These are phyloP conservation scores for Yarrowia hollandica DNA, from an alignment of 805 yeast genomes.

Conservation along the genomic window DNA sequence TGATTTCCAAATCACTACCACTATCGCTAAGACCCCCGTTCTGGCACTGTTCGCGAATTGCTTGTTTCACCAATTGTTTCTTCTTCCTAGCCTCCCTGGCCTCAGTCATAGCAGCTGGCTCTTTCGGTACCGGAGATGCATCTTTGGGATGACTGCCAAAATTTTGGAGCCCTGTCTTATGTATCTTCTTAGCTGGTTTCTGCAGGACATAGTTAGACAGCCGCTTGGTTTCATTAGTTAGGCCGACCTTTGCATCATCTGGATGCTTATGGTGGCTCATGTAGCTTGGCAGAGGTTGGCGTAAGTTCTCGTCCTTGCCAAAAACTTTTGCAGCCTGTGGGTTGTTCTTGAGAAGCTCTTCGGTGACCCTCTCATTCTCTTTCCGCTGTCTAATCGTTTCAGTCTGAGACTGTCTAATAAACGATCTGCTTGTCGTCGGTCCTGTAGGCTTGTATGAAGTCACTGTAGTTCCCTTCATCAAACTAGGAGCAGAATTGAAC, in stretches of 20 bases:
- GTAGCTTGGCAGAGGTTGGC: background rate
- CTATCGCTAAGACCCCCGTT: background rate
- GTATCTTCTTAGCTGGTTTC: background rate
- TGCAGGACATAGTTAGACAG: background rate
- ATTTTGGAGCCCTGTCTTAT: too few species aligned
- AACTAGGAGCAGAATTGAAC: slow-evolving; percentile 5
- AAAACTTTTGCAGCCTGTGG: background rate
- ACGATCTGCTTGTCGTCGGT: background rate
- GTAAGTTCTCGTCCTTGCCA: background rate
- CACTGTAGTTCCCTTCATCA: background rate
- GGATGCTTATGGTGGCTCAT: slow-evolving; percentile 3
- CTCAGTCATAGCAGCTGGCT: background rate
- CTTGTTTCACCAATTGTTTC: too few species aligned
- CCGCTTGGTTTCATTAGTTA: too few species aligned
- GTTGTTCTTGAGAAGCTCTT: background rate
- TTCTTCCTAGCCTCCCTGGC: too few species aligned
- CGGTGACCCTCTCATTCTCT: background rate
- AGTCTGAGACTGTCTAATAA: background rate
- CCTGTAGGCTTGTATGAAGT: background rate
- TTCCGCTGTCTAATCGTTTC: background rate
- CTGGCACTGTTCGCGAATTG: too few species aligned
- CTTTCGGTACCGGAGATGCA: too few species aligned
- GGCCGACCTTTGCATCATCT: background rate
- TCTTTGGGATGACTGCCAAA: too few species aligned
- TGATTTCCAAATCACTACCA: background rate